Conservation (phyloP, 208 protist species). For the Crithidia bombi region DNA sequence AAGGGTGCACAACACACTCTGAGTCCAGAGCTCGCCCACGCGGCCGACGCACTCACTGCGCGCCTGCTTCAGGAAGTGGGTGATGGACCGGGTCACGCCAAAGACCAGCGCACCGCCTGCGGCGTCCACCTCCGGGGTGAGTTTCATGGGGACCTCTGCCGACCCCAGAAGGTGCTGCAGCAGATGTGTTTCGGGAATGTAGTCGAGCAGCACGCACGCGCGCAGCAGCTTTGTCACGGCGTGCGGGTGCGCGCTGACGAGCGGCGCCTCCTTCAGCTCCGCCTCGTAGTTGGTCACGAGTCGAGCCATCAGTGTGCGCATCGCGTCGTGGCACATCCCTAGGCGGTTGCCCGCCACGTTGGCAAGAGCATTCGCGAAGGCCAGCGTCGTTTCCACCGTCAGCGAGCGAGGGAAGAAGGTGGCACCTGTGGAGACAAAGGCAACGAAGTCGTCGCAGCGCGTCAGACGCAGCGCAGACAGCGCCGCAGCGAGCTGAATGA, state of each 20-base stretch:
- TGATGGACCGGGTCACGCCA: constrained; percentile 68
- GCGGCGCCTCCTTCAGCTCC: constrained; percentile 19
- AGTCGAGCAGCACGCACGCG: constrained; percentile 59
- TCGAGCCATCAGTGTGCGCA: constrained; percentile 17
- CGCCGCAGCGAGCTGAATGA: constrained; percentile 58
- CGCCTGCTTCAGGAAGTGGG: constrained; percentile 53
- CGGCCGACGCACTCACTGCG: constrained; percentile 13
- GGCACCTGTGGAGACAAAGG: constrained; percentile 34
- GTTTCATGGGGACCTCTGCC: neutral
- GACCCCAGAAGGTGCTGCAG: constrained; percentile 43
- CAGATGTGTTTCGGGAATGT: constrained; percentile 39
- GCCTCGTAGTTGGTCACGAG: constrained; percentile 20
- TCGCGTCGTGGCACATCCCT: constrained; percentile 22
- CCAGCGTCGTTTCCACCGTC: constrained; percentile 42
- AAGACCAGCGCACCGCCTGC: constrained; percentile 61
- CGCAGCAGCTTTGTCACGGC: constrained; percentile 60
- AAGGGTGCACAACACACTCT: constrained; percentile 38
- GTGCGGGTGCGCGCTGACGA: constrained; percentile 40
- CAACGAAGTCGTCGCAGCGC: constrained; percentile 53
- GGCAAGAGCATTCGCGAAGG: constrained; percentile 57
- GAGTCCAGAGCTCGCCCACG: constrained; percentile 44
- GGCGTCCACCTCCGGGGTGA: constrained; percentile 19
- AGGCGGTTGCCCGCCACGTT: constrained; percentile 31
- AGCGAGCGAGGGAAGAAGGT: constrained; percentile 27
- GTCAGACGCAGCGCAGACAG: constrained; percentile 63